phyloP scores from a whole-genome alignment of 2,329 filamentous ascomycete species.

The Epichloe elymi region DNA sequence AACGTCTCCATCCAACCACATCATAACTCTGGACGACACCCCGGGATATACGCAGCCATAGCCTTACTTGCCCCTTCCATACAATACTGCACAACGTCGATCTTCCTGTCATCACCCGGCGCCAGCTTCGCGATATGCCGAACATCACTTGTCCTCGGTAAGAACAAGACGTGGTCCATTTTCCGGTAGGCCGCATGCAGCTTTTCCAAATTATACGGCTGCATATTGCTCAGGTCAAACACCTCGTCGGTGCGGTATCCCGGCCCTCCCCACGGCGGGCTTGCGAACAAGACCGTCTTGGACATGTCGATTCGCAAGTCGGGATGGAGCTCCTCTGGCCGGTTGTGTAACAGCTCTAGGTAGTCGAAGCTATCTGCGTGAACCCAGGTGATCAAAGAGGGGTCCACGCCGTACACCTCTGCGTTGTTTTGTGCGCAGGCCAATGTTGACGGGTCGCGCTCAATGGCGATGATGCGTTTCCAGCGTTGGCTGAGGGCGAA shows the following conservation, averaged over 20 bases:
- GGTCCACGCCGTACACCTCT: conserved; percentile 63
- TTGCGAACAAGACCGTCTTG: conserved; percentile 39
- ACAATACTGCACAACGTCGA: conserved; percentile 79
- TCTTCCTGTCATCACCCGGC: conserved; percentile 34
- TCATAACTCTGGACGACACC: neutral
- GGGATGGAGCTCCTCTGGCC: conserved; percentile 23
- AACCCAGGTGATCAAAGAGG: conserved; percentile 67
- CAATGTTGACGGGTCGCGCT: conserved; percentile 67
- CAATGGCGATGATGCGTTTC: conserved; percentile 76
- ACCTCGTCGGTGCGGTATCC: conserved; percentile 47
- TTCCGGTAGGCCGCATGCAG: conserved; percentile 49
- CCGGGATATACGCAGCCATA: conserved; percentile 48
- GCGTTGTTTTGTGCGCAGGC: conserved; percentile 91
- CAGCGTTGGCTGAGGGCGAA: conserved; percentile 73
- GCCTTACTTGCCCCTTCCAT: conserved; percentile 83
- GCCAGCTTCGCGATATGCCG: conserved; percentile 57
- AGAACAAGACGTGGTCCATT: conserved; percentile 58
- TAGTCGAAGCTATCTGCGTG: conserved; percentile 76
- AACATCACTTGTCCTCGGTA: conserved; percentile 76
- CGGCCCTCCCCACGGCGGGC: conserved; percentile 48
- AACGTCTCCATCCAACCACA: neutral
- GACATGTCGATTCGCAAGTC: conserved; percentile 27
- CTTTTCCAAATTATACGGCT: conserved; percentile 62
- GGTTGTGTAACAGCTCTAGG: conserved; percentile 33
- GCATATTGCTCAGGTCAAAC: conserved; percentile 76